A percentile compares a stretch with the other conserved stretches of the same genome.
phyloP scores from a whole-genome alignment of 2,329 filamentous ascomycete species.

The Cercospora citrullina region DNA sequence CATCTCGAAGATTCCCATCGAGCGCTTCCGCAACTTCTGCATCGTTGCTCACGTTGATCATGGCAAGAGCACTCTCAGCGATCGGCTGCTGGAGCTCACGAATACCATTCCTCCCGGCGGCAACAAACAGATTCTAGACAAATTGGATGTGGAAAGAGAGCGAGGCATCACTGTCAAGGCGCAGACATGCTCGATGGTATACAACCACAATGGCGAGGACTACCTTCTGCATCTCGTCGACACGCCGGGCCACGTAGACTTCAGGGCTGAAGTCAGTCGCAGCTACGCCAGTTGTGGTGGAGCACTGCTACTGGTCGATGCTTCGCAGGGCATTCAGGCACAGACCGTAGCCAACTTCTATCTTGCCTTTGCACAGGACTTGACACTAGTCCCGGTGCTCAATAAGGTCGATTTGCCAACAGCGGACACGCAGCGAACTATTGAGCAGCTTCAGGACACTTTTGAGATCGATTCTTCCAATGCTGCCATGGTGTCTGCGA shows the following conservation, averaged over 20 bases:
- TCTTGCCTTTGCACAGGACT: constrained; percentile 86
- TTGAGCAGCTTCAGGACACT: constrained; percentile 79
- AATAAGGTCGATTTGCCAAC: constrained; percentile 96
- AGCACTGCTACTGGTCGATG: constrained; percentile 88
- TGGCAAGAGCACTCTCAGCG: constrained; percentile 94
- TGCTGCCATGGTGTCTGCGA: constrained; percentile 81
- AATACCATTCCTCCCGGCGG: constrained; percentile 83
- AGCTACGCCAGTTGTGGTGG: constrained; percentile 96
- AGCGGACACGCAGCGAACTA: constrained; percentile 79
- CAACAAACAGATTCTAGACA: constrained; percentile 96
- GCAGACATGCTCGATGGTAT: constrained; percentile 97
- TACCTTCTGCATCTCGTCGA: constrained; percentile 95
- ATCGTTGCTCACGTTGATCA: constrained; percentile 99
- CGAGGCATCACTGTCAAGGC: constrained; percentile 98
- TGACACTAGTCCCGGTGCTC: constrained; percentile 84
- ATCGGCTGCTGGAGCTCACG: constrained; percentile 88
- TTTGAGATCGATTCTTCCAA: constrained; percentile 83
- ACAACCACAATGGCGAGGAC: constrained; percentile 79
- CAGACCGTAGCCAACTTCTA: constrained; percentile 99
- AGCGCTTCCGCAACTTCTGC: constrained; percentile 89
- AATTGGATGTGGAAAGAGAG: constrained; percentile 93
- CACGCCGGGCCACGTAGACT: constrained; percentile 96
- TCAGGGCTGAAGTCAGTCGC: constrained; percentile 90
- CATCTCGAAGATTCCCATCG: constrained; percentile 74
- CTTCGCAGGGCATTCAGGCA: constrained; percentile 92